These are phyloP conservation scores for Pseudogymnoascus pannorum DNA, from an alignment of 2,329 filamentous ascomycete genomes.

Conservation along the genomic window DNA sequence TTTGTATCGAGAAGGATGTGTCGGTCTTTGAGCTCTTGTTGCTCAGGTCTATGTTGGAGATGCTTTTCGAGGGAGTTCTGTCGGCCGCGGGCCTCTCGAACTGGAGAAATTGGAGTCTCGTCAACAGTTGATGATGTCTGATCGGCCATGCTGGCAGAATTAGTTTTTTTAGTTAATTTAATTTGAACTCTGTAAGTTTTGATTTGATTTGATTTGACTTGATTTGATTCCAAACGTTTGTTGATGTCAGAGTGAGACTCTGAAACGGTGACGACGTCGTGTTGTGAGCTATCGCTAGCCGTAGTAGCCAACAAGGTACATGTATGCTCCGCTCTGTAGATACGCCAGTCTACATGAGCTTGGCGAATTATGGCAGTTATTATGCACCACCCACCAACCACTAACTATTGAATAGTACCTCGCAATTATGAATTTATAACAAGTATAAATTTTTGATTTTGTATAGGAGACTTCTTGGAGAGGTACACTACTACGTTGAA, in stretches of 20 bases:
- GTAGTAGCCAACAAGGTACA: slow-evolving; percentile 7
- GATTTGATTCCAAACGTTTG: neutral
- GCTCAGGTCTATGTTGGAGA: slow-evolving; percentile 60
- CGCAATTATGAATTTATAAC: neutral
- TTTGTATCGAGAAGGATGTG: slow-evolving; percentile 62
- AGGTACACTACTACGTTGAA: neutral
- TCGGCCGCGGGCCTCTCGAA: slow-evolving; percentile 41
- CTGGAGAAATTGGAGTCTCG: slow-evolving; percentile 50
- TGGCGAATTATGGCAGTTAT: neutral
- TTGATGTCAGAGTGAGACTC: slow-evolving; percentile 6
- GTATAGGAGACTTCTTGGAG: neutral
- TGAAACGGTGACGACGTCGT: neutral
- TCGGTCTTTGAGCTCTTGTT: slow-evolving; percentile 58
- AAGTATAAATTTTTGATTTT: neutral
- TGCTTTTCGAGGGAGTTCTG: slow-evolving; percentile 68
- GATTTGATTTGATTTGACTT: neutral
- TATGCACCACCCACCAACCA: neutral
- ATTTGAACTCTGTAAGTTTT: slow-evolving; percentile 4
- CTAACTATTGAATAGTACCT: neutral
- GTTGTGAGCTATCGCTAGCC: neutral
- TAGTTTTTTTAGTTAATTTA: neutral
- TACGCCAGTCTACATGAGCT: neutral
- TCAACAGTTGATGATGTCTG: slow-evolving; percentile 35
- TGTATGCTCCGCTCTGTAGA: neutral
- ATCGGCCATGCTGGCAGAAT: slow-evolving; percentile 1